These are phyloP conservation scores for Ganoderma multipileum DNA, from an alignment of 1,284 basidiomycete species.

Conservation along the genomic window DNA sequence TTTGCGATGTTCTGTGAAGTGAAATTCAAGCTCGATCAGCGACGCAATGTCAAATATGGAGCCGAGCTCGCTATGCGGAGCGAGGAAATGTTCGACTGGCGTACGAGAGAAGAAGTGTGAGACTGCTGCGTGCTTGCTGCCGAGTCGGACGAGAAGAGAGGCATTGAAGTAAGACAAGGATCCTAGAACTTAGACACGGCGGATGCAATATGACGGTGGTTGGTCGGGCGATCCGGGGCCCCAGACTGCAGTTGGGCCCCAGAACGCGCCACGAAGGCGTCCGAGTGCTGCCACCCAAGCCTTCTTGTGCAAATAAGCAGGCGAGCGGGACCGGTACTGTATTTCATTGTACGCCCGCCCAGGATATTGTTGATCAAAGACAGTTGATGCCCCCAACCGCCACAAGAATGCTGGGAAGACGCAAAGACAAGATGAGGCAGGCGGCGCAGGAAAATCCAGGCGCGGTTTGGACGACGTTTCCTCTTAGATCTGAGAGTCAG, in stretches of 20 bases:
- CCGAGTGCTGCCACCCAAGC: no score
- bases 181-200: background rate
- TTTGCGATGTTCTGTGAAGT: constrained; percentile 2
- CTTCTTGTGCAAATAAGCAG: background rate
- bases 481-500: background rate
- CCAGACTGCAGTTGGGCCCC: background rate
- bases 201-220: background rate
- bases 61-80: background rate
- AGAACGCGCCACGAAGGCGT: background rate
- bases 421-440: background rate
- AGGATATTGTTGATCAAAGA: background rate
- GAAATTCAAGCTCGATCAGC: background rate
- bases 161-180: background rate
- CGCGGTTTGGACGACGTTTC: background rate
- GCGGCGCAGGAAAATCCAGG: background rate
- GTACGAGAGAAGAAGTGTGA: background rate
- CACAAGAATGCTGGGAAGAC: constrained; percentile 17
- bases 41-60: background rate
- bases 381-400: constrained; percentile 8
- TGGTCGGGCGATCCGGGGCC: background rate
- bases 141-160: background rate
- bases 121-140: background rate
- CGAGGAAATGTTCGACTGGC: background rate
- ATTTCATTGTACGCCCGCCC: background rate
- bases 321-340: background rate